phyloP scores from a whole-genome alignment of 495 filamentous ascomycete genomes.

The Apiosordaria backusii region DNA sequence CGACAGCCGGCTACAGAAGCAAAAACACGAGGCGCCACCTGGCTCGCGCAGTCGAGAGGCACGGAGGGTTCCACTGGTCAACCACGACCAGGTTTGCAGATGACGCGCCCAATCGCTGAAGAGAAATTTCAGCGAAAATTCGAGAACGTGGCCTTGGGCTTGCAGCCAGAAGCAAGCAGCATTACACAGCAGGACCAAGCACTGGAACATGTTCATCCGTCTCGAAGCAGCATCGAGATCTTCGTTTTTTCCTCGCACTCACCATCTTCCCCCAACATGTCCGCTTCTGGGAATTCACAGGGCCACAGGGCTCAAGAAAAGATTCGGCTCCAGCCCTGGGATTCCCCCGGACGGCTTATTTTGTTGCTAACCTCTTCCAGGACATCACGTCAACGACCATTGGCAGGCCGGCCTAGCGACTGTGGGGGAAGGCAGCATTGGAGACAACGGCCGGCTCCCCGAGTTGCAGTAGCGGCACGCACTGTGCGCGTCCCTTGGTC shows the following conservation, averaged over 20 bases:
- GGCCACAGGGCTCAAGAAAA: background rate
- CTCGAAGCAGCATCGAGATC: no score
- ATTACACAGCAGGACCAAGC: slow-evolving; percentile 5
- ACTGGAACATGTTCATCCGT: background rate
- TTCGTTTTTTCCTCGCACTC: background rate
- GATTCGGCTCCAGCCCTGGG: background rate
- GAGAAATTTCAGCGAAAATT: slow-evolving; percentile 4
- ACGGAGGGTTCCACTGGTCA: background rate
- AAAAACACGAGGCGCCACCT: slow-evolving; percentile 22
- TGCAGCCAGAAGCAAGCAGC: background rate
- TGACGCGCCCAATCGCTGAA: background rate
- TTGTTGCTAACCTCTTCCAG: slow-evolving; percentile 1
- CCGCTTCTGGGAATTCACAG: background rate
- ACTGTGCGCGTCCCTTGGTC: slow-evolving; percentile 7
- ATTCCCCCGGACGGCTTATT: background rate
- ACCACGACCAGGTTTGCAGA: background rate
- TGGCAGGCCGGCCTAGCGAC: background rate
- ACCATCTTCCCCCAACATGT: background rate
- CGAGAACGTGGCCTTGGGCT: background rate
- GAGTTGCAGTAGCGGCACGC: background rate
- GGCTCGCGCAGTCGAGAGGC: slow-evolving; percentile 6
- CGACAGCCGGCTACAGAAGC: slow-evolving; percentile 7
- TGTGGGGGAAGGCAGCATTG: slow-evolving; percentile 10
- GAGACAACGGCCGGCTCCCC: slow-evolving; percentile 16
- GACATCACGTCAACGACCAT: slow-evolving; percentile 5